Evolutionary conservation across 1,139 yeast genomes (phyloP).

Genomic region (Blastobotrys malaysiensis): DNA sequence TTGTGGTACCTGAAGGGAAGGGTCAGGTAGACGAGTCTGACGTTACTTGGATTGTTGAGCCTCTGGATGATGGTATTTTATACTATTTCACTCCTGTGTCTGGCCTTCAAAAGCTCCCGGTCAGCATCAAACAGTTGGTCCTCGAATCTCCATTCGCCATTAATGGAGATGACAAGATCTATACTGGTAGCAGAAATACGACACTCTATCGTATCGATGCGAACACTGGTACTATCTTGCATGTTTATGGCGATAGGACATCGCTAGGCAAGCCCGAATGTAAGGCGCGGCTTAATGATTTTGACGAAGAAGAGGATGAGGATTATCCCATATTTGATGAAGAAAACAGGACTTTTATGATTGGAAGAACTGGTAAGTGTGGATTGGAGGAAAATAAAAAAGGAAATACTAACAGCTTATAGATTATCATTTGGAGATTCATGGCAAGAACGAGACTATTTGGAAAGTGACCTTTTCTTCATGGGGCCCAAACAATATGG

Average conservation of each 20-base stretch:
- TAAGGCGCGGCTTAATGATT: slow-evolving; percentile 14
- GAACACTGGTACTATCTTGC: slow-evolving; percentile 68
- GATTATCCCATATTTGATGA: slow-evolving; percentile 17
- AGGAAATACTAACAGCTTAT: slow-evolving; percentile 1
- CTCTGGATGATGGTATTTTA: slow-evolving; percentile 79
- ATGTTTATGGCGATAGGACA: slow-evolving; percentile 54
- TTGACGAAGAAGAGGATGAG: slow-evolving; percentile 20
- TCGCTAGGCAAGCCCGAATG: slow-evolving; percentile 25
- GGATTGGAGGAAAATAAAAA: neutral
- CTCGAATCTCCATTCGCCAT: slow-evolving; percentile 65
- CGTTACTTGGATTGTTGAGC: slow-evolving; percentile 81
- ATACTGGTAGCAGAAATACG: slow-evolving; percentile 79
- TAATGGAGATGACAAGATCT: slow-evolving; percentile 79
- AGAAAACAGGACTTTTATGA: slow-evolving; percentile 31
- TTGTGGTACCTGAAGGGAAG: neutral
- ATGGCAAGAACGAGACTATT: slow-evolving; percentile 58
- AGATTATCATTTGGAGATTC: slow-evolving; percentile 55
- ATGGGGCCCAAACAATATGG: slow-evolving; percentile 92
- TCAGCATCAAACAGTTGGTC: slow-evolving; percentile 73
- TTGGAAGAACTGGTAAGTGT: slow-evolving; percentile 33
- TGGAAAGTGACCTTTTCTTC: slow-evolving; percentile 88
- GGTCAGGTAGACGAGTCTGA: slow-evolving; percentile 20
- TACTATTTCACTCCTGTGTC: slow-evolving; percentile 73
- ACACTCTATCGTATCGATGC: slow-evolving; percentile 72
- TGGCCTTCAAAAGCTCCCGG: slow-evolving; percentile 79